Evolutionary conservation across 768 basidiomycete genomes (phyloP).

Genomic region (Clathrus columnatus): DNA sequence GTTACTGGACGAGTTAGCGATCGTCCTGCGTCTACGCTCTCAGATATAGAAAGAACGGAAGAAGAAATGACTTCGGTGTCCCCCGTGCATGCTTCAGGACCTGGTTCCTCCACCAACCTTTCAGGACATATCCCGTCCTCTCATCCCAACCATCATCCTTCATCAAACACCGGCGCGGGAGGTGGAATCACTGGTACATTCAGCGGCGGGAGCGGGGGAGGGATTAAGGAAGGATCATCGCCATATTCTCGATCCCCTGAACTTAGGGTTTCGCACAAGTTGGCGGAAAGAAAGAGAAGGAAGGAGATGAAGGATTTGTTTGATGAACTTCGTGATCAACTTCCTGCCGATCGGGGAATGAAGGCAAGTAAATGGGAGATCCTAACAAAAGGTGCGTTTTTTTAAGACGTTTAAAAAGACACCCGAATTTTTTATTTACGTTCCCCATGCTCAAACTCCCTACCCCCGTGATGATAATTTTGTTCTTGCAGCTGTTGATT

Average conservation of each 20-base stretch:
- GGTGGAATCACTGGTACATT: slow-evolving; percentile 36
- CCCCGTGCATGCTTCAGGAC: background rate
- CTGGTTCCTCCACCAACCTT: background rate
- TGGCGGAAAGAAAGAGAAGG: slow-evolving; percentile 92
- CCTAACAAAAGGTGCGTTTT: slow-evolving; percentile 74
- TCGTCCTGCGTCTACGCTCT: background rate
- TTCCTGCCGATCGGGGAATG: slow-evolving; percentile 89
- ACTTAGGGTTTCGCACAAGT: slow-evolving; percentile 89
- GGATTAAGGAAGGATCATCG: slow-evolving; percentile 27
- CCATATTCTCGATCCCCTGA: slow-evolving; percentile 96
- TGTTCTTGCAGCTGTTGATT: slow-evolving; percentile 62
- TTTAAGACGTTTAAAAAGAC: background rate
- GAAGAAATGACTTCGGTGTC: slow-evolving; percentile 3
- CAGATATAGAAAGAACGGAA: slow-evolving; percentile 3
- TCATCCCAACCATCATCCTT: slow-evolving; percentile 18
- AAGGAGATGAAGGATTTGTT: slow-evolving; percentile 99
- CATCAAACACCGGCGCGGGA: slow-evolving; percentile 27
- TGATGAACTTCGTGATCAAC: slow-evolving; percentile 87
- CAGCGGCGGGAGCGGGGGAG: slow-evolving; percentile 23
- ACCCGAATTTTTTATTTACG: background rate
- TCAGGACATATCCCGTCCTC: background rate
- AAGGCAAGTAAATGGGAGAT: slow-evolving; percentile 99
- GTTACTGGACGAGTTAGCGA: background rate
- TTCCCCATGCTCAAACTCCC: slow-evolving; percentile 9
- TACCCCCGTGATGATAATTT: slow-evolving; percentile 23